Evolutionary conservation across 2,329 filamentous ascomycete genomes (phyloP), one percentile per base, ranked within the genome.

Genomic region (Alternaria consortialis): DNA sequence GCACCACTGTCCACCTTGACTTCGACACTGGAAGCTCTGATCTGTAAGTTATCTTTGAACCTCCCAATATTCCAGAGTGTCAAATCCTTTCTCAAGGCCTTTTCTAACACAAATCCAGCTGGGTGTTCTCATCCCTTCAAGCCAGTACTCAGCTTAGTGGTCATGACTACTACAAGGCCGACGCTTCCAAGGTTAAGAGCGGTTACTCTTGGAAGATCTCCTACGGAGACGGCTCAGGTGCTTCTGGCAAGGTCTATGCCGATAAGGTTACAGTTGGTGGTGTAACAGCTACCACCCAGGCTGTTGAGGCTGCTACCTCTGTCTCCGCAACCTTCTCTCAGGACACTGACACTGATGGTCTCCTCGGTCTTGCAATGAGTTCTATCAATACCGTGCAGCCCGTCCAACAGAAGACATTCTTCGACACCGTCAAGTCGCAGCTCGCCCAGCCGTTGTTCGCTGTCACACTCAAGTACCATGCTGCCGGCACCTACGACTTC

Each of bases 21-120:
- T 85, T 93, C 62, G 91, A 93, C 67, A 93, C 91, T 13, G 89
- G 83, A 64, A 90, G 83, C 64, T 83, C 88, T 42, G 89, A 91
- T 78, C 85, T 91, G 89, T 88, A 77, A 80, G 85, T 80, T 15
- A 25, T 17, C 7, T 27, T 23, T 15, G 34, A n/a, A 23, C 27
- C 12, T 31, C 15, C 11, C 7, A 32, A 8, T 9, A 34, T 6
- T 43, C 6, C 6, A 23, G 32, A 50, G 50, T 36, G 58, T 29
- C 25, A 29, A 27, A 29, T 9, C 27, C 1, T 13, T 17, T 13
- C 8, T 34, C 25, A 29, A 25, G 34, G 9, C 20, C 27, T 5
- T 29, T 13, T 32, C 72, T 76, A 62, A 74, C 34, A 34, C 27
- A n/a, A 0, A 53, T 69, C 54, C 58, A 88, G 86, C 50, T 95